A percentile compares a stretch with the other conserved stretches of the same genome.
Conservation (phyloP, 2,329 filamentous ascomycete species). For the Blumeriella jaapii region DNA sequence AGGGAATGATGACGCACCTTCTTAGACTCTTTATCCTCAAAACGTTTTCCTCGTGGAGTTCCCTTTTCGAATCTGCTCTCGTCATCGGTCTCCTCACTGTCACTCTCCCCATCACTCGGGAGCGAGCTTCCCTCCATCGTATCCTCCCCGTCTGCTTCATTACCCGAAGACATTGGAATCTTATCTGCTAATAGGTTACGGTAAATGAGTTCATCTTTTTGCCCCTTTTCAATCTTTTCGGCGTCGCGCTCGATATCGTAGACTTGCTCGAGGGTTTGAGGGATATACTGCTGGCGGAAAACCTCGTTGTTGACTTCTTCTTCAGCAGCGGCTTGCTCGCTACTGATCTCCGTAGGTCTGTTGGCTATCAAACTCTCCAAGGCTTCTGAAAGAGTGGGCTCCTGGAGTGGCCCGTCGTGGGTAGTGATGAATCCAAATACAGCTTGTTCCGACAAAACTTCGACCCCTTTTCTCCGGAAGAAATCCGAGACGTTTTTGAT, state of each 20-base stretch:
- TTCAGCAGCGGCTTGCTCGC: conserved; percentile 41
- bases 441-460: conserved; percentile 66
- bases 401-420: conserved; percentile 45
- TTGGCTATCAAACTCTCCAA: conserved; percentile 58
- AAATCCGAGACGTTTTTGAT: conserved; percentile 95
- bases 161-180: conserved; percentile 32
- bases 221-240: conserved; percentile 61
- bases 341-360: conserved; percentile 41
- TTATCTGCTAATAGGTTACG: conserved; percentile 69
- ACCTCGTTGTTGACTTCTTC: conserved; percentile 79
- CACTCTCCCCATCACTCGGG: conserved; percentile 31
- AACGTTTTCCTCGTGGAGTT: conserved; percentile 66
- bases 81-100: conserved; percentile 33
- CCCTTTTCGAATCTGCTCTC: conserved; percentile 53
- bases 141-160: conserved; percentile 31
- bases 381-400: conserved; percentile 46
- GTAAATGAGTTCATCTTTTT: conserved; percentile 72
- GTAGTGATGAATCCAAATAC: conserved; percentile 75
- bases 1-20: conserved; percentile 36
- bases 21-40: conserved; percentile 86
- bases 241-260: conserved; percentile 92
- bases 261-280: conserved; percentile 88
- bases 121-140: conserved; percentile 31
- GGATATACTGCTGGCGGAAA: conserved; percentile 93
- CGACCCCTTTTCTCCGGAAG: conserved; percentile 76